These are phyloP conservation scores for Blastocystis sp. DNA, from an alignment of 352 stramenopile genomes.

Conservation along the genomic window DNA sequence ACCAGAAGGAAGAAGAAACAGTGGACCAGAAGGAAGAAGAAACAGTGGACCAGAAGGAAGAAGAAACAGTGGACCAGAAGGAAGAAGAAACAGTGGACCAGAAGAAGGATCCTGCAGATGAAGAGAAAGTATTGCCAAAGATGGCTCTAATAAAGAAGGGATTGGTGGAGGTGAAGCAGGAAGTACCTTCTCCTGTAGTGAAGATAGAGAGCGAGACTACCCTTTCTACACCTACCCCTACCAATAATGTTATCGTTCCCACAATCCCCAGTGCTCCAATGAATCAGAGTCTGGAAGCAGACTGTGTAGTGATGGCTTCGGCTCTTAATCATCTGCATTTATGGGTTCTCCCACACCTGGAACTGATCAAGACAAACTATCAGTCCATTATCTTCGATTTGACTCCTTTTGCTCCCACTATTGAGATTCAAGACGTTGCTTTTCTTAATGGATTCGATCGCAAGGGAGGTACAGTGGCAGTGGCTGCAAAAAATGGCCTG, in stretches of 20 bases:
- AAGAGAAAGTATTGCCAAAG: too few species aligned
- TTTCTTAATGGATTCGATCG: slow-evolving; percentile 43
- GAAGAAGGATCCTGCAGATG: background rate
- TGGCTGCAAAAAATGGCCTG: background rate
- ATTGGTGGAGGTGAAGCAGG: background rate
- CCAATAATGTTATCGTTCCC: background rate
- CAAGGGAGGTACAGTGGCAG: background rate
- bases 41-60: background rate
- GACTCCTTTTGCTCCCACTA: background rate
- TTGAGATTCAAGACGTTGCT: slow-evolving; percentile 25
- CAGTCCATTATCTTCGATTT: slow-evolving; percentile 2
- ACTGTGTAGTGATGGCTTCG: background rate
- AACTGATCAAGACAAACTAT: background rate
- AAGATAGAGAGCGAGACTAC: background rate
- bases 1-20: slow-evolving; percentile 34
- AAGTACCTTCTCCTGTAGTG: background rate
- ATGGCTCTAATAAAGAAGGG: background rate
- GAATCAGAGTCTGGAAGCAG: background rate
- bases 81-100: background rate
- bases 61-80: background rate
- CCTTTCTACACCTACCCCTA: background rate
- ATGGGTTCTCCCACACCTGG: background rate
- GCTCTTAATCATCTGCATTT: background rate
- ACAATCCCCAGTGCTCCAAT: background rate
- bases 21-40: slow-evolving; percentile 48